Evolutionary conservation across 129 eudicot species (phyloP).

Genomic region (Silybum marianum): DNA sequence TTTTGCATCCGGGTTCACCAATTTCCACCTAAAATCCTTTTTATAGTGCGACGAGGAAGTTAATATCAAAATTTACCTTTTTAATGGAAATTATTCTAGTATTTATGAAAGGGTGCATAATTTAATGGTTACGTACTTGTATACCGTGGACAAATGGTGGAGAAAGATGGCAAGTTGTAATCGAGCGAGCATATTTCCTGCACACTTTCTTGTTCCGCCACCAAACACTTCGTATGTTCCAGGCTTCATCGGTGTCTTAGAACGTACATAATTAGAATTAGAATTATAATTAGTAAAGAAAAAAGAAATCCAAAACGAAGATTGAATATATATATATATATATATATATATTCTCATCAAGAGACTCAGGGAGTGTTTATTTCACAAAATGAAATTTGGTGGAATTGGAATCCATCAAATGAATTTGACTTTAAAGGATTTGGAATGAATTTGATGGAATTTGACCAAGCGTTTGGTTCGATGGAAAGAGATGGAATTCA

Average conservation of each 20-base stretch:
- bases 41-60: not conserved
- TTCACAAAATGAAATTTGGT: too few relatives aligned
- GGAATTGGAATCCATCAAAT: too few relatives aligned
- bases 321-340: too few relatives aligned
- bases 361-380: not conserved
- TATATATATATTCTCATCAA: too few relatives aligned
- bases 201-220: constrained; percentile 45
- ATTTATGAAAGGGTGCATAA: not conserved
- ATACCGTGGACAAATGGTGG: constrained; percentile 42
- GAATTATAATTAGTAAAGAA: not conserved
- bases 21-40: constrained; percentile 47
- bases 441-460: too few relatives aligned
- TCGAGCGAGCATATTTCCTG: constrained; percentile 58
- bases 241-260: constrained; percentile 26
- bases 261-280: not conserved
- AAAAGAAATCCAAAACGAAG: not conserved
- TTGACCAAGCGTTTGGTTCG: too few relatives aligned
- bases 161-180: constrained; percentile 48
- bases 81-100: not conserved
- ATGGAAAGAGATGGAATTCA: too few relatives aligned
- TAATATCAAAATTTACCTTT: not conserved
- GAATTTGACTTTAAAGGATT: too few relatives aligned
- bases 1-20: constrained; percentile 57
- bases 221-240: constrained; percentile 48
- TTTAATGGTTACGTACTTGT: constrained; percentile 31